Evolutionary conservation across 2,329 filamentous ascomycete species (phyloP).

Genomic region (Metarhizium rileyi): DNA sequence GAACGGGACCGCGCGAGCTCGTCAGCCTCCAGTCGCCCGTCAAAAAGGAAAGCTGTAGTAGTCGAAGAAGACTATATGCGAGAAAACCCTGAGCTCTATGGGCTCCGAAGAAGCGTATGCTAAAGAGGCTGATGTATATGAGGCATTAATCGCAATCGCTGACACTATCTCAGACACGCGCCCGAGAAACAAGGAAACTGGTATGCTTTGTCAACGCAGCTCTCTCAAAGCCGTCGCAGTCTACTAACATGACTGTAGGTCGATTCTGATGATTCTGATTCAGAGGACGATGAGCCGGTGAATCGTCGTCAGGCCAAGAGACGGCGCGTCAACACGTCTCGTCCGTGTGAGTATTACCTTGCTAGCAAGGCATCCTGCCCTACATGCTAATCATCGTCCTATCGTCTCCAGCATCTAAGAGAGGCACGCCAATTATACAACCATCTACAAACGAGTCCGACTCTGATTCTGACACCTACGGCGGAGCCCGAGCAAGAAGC

Average conservation of each 20-base stretch:
- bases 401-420: slow-evolving; percentile 43
- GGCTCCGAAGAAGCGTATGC: slow-evolving; percentile 82
- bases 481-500: slow-evolving; percentile 60
- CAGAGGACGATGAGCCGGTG: slow-evolving; percentile 54
- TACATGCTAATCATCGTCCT: neutral
- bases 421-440: slow-evolving; percentile 44
- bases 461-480: slow-evolving; percentile 70
- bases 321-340: slow-evolving; percentile 56
- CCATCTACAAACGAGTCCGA: slow-evolving; percentile 52
- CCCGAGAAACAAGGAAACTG: slow-evolving; percentile 46
- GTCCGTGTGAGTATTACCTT: slow-evolving; percentile 42
- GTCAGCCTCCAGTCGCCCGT: slow-evolving; percentile 54
- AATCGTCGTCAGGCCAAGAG: slow-evolving; percentile 55
- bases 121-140: slow-evolving; percentile 13
- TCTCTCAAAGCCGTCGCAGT: neutral
- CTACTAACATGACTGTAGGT: slow-evolving; percentile 23
- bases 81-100: slow-evolving; percentile 90
- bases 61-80: slow-evolving; percentile 78
- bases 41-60: slow-evolving; percentile 62
- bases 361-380: neutral
- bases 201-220: slow-evolving; percentile 30
- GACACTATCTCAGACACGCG: slow-evolving; percentile 36
- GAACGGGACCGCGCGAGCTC: slow-evolving; percentile 56
- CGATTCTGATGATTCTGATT: slow-evolving; percentile 57
- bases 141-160: slow-evolving; percentile 19